Percentiles rank a stretch among this genome's conserved stretches.
These are phyloP conservation scores for Lenwebbia sp. DNA, from an alignment of 345 rosid genomes.

Conservation along the genomic window DNA sequence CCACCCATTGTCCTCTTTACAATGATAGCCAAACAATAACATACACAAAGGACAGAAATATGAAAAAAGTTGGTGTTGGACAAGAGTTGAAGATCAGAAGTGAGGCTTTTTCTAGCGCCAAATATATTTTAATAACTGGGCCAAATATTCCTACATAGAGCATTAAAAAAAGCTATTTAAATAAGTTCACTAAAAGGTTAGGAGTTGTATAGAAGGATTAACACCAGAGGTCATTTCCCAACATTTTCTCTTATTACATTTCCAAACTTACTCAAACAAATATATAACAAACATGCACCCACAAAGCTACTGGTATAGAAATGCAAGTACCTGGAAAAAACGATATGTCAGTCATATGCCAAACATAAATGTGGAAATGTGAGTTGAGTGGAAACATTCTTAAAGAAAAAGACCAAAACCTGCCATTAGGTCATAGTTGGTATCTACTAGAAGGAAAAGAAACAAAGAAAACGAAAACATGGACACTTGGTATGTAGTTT, in stretches of 20 bases:
- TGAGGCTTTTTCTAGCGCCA: background rate
- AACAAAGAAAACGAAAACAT: background rate
- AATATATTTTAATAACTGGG: background rate
- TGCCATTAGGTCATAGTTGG: background rate
- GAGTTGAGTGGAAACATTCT: background rate
- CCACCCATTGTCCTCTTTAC: background rate
- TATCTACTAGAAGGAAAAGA: background rate
- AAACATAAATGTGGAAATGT: background rate
- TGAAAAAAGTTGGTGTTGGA: background rate
- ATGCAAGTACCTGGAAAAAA: background rate
- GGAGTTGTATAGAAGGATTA: background rate
- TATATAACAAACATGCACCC: background rate
- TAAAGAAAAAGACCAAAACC: background rate
- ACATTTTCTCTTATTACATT: background rate
- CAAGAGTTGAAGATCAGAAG: background rate
- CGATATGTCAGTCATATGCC: background rate
- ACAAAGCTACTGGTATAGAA: background rate
- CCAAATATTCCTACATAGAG: background rate
- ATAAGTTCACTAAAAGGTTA: background rate
- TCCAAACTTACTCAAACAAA: background rate
- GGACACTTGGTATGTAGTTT: background rate
- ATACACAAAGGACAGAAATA: background rate
- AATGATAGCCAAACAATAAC: background rate
- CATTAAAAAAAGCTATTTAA: background rate
- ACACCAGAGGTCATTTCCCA: background rate